Percentiles rank a stretch among this genome's conserved stretches.
Evolutionary conservation across 768 basidiomycete genomes (phyloP).

Genomic region (Naganishia onofrii): DNA sequence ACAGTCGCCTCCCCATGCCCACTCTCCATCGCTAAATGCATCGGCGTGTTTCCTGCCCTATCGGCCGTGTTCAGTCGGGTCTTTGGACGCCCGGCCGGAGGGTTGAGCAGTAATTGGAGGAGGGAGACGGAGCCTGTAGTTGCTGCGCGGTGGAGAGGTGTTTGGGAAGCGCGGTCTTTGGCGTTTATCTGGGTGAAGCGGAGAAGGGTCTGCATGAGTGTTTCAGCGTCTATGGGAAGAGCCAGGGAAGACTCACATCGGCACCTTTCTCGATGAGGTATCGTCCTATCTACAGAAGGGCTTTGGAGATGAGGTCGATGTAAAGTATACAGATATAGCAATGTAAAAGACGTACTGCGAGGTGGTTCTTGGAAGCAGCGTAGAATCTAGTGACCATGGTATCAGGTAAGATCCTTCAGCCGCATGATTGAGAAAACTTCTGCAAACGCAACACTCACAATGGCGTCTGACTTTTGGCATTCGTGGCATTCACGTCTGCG

Average conservation of each 20-base stretch:
- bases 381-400: slow-evolving; percentile 45
- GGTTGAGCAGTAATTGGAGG: slow-evolving; percentile 76
- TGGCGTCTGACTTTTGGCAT: slow-evolving; percentile 51
- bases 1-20: slow-evolving; percentile 89
- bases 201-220: not conserved
- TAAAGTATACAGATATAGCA: too few species aligned
- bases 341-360: slow-evolving; percentile 36
- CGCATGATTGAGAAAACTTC: too few species aligned
- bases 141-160: slow-evolving; percentile 92
- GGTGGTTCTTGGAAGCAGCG: slow-evolving; percentile 51
- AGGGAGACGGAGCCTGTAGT: slow-evolving; percentile 92
- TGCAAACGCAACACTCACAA: slow-evolving; percentile 39
- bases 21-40: slow-evolving; percentile 96
- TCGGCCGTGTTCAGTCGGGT: slow-evolving; percentile 73
- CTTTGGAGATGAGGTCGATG: not conserved
- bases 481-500: slow-evolving; percentile 45
- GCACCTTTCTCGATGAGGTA: slow-evolving; percentile 81
- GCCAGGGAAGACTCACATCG: slow-evolving; percentile 63
- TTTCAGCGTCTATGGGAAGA: too few species aligned
- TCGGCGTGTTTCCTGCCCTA: slow-evolving; percentile 77
- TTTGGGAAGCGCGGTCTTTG: slow-evolving; percentile 87
- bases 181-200: slow-evolving; percentile 71
- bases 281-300: slow-evolving; percentile 69
- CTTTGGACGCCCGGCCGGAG: slow-evolving; percentile 67
- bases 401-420: not conserved